These are phyloP conservation scores for Venturia asperata DNA, from an alignment of 2,329 filamentous ascomycete species.

Conservation along the genomic window DNA sequence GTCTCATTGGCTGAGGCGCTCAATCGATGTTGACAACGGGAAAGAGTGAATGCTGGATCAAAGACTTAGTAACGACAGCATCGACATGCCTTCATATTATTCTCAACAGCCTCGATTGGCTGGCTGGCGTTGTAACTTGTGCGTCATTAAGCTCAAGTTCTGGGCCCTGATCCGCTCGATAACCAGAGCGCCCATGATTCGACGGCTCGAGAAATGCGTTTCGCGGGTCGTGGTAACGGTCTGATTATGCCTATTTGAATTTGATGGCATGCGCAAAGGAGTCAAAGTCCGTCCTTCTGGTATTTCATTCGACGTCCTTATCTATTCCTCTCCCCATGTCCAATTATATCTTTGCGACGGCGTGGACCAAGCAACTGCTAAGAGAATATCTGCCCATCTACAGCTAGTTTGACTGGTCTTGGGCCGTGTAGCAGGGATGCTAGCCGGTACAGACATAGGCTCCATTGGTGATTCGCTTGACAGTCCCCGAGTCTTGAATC, in stretches of 20 bases:
- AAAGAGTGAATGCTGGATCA: background rate
- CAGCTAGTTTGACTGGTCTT: background rate
- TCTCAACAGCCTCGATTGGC: background rate
- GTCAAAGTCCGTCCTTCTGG: background rate
- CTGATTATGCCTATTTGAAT: background rate
- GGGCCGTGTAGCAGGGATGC: background rate
- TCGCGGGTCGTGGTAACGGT: background rate
- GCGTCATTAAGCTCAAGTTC: background rate
- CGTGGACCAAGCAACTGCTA: background rate
- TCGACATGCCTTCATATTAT: background rate
- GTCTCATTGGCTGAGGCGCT: background rate
- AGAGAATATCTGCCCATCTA: background rate
- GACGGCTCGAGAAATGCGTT: background rate
- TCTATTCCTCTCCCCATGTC: background rate
- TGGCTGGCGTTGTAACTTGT: background rate
- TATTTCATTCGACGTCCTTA: conserved; percentile 4
- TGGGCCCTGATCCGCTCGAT: background rate
- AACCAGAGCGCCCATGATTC: no score
- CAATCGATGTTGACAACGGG: background rate
- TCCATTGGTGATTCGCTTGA: background rate
- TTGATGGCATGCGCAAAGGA: background rate
- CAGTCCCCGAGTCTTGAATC: background rate
- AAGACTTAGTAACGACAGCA: background rate
- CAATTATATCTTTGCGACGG: conserved; percentile 7
- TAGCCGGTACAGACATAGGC: background rate